These are phyloP conservation scores for Coemansia sp. DNA, from an alignment of 192 early-diverging fungal genomes.

Conservation along the genomic window DNA sequence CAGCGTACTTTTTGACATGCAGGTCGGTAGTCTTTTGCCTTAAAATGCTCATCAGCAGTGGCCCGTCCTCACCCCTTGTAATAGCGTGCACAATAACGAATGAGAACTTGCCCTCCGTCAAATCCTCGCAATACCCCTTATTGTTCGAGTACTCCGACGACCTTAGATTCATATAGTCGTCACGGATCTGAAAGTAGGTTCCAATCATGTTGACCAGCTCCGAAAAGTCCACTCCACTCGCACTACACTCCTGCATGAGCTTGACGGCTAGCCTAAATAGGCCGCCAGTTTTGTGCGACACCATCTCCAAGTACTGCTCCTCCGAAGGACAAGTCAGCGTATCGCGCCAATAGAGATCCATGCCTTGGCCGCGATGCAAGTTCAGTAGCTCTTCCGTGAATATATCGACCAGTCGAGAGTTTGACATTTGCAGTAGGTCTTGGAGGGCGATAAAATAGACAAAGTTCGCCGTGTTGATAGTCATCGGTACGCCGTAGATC, in stretches of 20 bases:
- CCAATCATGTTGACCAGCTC: conserved; percentile 85
- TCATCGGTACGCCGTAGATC: conserved; percentile 88
- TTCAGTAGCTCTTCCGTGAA: conserved; percentile 92
- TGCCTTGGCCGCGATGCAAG: conserved; percentile 94
- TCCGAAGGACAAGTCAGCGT: conserved; percentile 88
- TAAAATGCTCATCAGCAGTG: conserved; percentile 83
- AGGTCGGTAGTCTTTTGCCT: conserved; percentile 79
- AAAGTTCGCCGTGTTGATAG: conserved; percentile 97
- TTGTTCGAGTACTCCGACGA: conserved; percentile 85
- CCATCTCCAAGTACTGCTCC: conserved; percentile 92
- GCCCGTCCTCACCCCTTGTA: conserved; percentile 45
- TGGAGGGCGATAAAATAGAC: conserved; percentile 93
- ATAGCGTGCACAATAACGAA: conserved; percentile 94
- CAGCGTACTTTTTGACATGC: conserved; percentile 86
- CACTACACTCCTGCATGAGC: conserved; percentile 83
- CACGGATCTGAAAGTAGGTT: conserved; percentile 94
- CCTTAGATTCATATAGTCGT: conserved; percentile 95
- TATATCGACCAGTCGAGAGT: conserved; percentile 72
- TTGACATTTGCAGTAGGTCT: conserved; percentile 65
- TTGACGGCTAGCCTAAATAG: conserved; percentile 90
- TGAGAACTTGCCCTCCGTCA: conserved; percentile 99
- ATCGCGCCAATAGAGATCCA: conserved; percentile 98
- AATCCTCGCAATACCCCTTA: conserved; percentile 98
- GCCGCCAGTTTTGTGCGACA: conserved; percentile 97
- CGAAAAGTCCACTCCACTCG: conserved; percentile 64